Percentiles rank a stretch among this genome's conserved stretches.
These are phyloP conservation scores for sweet orange (Citrus sinensis) DNA, from an alignment of 345 rosid genomes.

Conservation along the genomic window DVS_A1.0 CM039167.1:5873501-5874000, in stretches of 20 bases:
- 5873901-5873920: no score
- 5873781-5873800: constrained; percentile 33
- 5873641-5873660: constrained; percentile 32
- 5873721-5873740: constrained; percentile 39
- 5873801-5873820: constrained; percentile 34
- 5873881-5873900: no score
- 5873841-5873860: background rate
- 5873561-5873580: constrained; percentile 61
- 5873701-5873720: constrained; percentile 33
- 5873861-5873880: background rate
- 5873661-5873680: constrained; percentile 41
- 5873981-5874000: constrained; percentile 20
- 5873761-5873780: constrained; percentile 37
- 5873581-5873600: constrained; percentile 49
- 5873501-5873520: constrained; percentile 60
- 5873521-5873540: constrained; percentile 44
- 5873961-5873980: constrained; percentile 20
- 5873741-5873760: constrained; percentile 30
- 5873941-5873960: constrained; percentile 13
- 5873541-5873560: constrained; percentile 48
- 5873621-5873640: constrained; percentile 27
- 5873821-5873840: constrained; percentile 36
- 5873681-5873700: constrained; percentile 43
- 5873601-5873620: constrained; percentile 35
- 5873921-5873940: background rate